phyloP scores from a whole-genome alignment of 2,329 filamentous ascomycete species.

The Metarhizium rileyi region DNA sequence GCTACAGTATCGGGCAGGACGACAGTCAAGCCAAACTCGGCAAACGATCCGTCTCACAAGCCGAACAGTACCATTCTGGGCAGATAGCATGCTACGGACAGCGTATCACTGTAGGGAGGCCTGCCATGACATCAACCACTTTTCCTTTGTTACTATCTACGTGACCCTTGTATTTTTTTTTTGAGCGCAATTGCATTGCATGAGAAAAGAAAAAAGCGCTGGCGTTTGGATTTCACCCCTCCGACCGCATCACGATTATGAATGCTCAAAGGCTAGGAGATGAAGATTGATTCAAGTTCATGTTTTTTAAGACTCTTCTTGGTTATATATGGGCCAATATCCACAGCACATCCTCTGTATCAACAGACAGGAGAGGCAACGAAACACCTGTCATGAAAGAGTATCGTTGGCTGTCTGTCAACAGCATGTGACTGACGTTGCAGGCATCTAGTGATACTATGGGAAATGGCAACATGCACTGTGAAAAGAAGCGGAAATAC shows the following conservation, averaged over 20 bases:
- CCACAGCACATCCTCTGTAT: not conserved
- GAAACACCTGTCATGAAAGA: not conserved
- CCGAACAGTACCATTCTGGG: conserved; percentile 60
- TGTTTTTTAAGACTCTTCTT: conserved; percentile 11
- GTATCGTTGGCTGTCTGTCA: not conserved
- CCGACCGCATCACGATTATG: conserved; percentile 19
- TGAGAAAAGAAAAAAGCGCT: conserved; percentile 18
- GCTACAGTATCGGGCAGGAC: conserved; percentile 50
- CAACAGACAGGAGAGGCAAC: not conserved
- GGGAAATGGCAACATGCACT: conserved; percentile 8
- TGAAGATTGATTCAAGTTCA: conserved; percentile 9
- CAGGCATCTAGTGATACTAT: conserved; percentile 2
- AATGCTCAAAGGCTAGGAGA: conserved; percentile 16
- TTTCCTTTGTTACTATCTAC: not conserved
- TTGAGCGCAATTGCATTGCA: conserved; percentile 27
- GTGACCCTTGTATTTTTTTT: conserved; percentile 15
- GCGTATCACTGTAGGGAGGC: not conserved
- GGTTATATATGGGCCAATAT: conserved; percentile 17
- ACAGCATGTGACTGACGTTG: not conserved
- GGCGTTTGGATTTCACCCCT: conserved; percentile 24
- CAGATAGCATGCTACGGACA: not conserved
- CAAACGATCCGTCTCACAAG: conserved; percentile 50
- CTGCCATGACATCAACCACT: not conserved
- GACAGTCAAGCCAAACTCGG: conserved; percentile 51
- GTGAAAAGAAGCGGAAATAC: conserved; percentile 7